Conservation (phyloP, 306 rosid species). For the Vigna angularis region DNA sequence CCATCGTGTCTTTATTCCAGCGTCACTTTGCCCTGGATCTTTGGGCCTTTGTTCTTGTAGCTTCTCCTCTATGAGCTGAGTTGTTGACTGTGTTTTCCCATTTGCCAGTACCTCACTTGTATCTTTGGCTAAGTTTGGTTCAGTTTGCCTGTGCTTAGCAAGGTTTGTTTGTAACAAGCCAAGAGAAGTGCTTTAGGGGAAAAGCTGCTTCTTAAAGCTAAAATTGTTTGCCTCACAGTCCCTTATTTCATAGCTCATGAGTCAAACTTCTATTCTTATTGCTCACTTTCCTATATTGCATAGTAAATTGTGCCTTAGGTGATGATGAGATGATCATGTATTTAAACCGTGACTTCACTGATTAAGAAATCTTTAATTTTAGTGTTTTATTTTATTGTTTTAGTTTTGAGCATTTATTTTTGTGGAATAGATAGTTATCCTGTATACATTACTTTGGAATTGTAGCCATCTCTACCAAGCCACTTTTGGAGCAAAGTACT, state of each 20-base stretch:
- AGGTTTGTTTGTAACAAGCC: background rate
- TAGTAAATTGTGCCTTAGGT: background rate
- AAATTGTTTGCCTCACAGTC: too few relatives aligned
- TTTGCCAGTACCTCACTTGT: background rate
- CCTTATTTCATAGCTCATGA: too few relatives aligned
- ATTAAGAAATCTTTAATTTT: background rate
- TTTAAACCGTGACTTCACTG: background rate
- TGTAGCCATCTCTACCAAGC: background rate
- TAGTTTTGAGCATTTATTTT: background rate
- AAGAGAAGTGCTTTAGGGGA: background rate
- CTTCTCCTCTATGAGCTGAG: background rate
- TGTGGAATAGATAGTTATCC: background rate
- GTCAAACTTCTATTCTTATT: too few relatives aligned
- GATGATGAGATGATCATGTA: background rate
- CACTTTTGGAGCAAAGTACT: background rate
- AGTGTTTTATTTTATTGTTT: background rate
- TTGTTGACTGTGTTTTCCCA: background rate
- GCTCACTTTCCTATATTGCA: too few relatives aligned
- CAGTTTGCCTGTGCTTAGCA: background rate
- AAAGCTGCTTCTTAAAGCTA: background rate
- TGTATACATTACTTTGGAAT: background rate
- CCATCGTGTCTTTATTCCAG: too few relatives aligned
- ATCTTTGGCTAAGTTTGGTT: background rate
- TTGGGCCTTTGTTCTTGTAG: background rate
- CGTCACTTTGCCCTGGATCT: background rate